phyloP scores from a whole-genome alignment of 805 yeast genomes.

The Starmera caribaea region DNA sequence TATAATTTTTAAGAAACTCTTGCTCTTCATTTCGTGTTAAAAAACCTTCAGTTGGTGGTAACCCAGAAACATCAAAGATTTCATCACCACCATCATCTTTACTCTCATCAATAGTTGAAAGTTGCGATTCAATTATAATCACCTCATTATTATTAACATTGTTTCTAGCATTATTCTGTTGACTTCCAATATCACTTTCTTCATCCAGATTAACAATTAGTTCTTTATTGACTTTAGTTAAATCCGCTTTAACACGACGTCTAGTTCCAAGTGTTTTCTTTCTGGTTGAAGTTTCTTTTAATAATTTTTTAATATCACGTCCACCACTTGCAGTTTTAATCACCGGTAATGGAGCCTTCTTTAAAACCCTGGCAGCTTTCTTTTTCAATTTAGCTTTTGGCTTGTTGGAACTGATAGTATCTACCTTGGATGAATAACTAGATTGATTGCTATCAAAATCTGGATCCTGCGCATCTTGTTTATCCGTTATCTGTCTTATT shows the following conservation, averaged over 20 bases:
- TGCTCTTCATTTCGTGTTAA: conserved; percentile 7
- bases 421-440: no score
- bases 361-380: not conserved
- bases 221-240: conserved; percentile 5
- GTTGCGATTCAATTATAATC: not conserved
- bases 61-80: not conserved
- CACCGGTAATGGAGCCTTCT: not conserved
- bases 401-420: no score
- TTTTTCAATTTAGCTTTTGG: not conserved
- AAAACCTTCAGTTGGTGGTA: conserved; percentile 10
- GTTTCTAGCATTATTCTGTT: not conserved
- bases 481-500: conserved; percentile 9
- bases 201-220: conserved; percentile 12
- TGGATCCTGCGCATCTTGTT: not conserved
- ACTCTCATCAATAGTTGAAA: not conserved
- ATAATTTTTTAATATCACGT: conserved; percentile 10
- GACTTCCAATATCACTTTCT: not conserved
- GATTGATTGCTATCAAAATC: not conserved
- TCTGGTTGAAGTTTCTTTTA: conserved; percentile 6
- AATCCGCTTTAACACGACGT: conserved; percentile 3
- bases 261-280: conserved; percentile 2
- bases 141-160: conserved; percentile 1
- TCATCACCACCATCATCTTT: conserved; percentile 5
- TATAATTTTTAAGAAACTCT: conserved; percentile 10
- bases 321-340: not conserved